Evolutionary conservation across 2,329 filamentous ascomycete species (phyloP).

Genomic region (Aotearoamyces nothofagi): DNA sequence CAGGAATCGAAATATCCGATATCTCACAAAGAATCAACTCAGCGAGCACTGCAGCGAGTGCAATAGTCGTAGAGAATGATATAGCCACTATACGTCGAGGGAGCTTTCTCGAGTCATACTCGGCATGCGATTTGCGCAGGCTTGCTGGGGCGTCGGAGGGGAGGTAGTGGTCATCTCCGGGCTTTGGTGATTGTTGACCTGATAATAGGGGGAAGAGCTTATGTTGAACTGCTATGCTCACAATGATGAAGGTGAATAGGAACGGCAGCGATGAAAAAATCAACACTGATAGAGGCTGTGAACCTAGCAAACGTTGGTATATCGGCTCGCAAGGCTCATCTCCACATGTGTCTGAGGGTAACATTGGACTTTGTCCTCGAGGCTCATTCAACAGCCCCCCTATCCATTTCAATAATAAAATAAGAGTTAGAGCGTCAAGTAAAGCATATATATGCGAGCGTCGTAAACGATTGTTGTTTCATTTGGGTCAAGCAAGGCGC

Average conservation of each 20-base stretch:
- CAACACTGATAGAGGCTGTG: constrained; percentile 29
- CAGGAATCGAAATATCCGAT: constrained; percentile 54
- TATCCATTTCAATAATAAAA: neutral
- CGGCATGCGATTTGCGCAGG: constrained; percentile 41
- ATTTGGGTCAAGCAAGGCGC: too few relatives aligned
- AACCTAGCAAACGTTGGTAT: constrained; percentile 8
- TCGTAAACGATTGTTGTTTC: too few relatives aligned
- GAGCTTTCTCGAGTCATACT: constrained; percentile 36
- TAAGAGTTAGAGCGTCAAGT: too few relatives aligned
- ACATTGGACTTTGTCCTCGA: constrained; percentile 12
- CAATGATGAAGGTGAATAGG: constrained; percentile 49
- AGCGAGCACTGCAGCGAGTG: constrained; percentile 60
- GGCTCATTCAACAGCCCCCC: constrained; percentile 5
- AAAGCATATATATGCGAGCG: too few relatives aligned
- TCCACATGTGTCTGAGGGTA: constrained; percentile 16
- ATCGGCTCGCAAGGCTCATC: constrained; percentile 11
- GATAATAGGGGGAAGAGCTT: constrained; percentile 63
- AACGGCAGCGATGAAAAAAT: constrained; percentile 54
- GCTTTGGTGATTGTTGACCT: constrained; percentile 28
- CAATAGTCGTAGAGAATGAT: constrained; percentile 65
- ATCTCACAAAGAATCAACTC: constrained; percentile 78
- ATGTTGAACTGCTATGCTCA: constrained; percentile 45
- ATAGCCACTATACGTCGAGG: constrained; percentile 37
- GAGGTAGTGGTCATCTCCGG: constrained; percentile 45
- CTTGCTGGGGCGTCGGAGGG: constrained; percentile 45